Base-by-base conservation (phyloP, 345 rosid species). In the Atalantia buxifolia region DNA sequence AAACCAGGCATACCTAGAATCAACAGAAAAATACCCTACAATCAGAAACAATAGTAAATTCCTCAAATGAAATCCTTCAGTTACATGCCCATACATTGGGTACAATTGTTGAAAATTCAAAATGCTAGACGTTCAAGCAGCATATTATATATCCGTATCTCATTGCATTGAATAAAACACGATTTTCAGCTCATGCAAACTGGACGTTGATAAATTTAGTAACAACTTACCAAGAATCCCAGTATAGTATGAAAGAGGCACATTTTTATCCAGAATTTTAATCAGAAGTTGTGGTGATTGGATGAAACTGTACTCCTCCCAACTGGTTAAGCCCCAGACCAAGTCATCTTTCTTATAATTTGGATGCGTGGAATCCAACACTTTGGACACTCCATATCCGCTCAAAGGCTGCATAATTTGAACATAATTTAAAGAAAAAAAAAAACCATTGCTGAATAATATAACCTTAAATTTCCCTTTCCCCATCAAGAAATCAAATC, bases 301-400 rank as follows among this genome's bases (percentile, higher is more conserved):
- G 38, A 88, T 60, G 59, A 87, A 76, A 65, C 85, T 88, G 25
- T 86, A 90, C 81, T 91, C 93, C 77, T 92, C 95, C 95, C 97
- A 92, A 19, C 86, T 78, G 18, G 88, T 89, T 0, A 57, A 9
- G 1, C 91, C 97, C 89, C 89, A 89, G 7, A 90, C 87, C 25
- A 87, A 71, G 65, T 91, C 90, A 0, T 91, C 93, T 19, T 89
- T 80, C 60, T 86, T 80, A 84, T 82, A 90, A 62, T 87, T 82
- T 38, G 92, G 87, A 83, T 91, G 83, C 1, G 75, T 79, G n/a
- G 94, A 91, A 30, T 85, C 92, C 62, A 91, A 27, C 38, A 91
- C 89, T 84, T 71, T 87, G 28, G 86, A 85, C 77, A 91, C 92
- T 79, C 93, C 94, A 74, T 35, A 83, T 36, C 91, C 97, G 67